Base-by-base conservation (phyloP, 495 filamentous ascomycete genomes). In the Beverwykella pulmonaria region DNA sequence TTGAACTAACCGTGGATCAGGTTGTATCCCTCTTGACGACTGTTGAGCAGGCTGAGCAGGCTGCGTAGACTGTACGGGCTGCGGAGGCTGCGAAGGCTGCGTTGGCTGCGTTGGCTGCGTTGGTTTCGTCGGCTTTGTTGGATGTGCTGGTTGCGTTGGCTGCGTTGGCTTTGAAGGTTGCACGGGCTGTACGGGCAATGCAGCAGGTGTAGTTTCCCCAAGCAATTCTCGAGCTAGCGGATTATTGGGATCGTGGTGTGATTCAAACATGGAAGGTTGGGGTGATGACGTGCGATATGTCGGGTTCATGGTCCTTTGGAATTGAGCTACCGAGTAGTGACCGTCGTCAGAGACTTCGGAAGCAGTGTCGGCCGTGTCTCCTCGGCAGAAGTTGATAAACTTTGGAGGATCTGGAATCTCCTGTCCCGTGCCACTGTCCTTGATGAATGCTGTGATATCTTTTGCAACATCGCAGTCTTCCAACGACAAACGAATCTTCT, bases 381-480 rank as follows among this genome's bases (percentile, higher is more conserved):
- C 94, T 20, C 94, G 90, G 75, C 91, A 93, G 78, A 97, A 99
- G 80, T 99, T 96, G 83, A 99, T 96, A 75, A 96, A 99, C 77
- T 91, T 96, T 39, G 95, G 95, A 26, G 95, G 86, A 75, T 97
- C 95, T 19, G 95, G 95, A 50, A 99, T 99, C 71, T 98, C 94
- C 75, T 97, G 91, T 29, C 94, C 94, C 4, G 95, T 99, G 29
- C 92, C 93, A 68, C 78, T 82, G 47, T 97, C 92, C 65, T 84
- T 88, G 77, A 99, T 98, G 79, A 99, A 99, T 57, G 76, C 80
- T 8, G 85, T 79, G 58, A 99, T 97, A 74, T 99, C 95, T 75
- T 94, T 96, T 75, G 96, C 92, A 0, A 99, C 94, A 67, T 98
- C 95, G 78, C 93, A 95, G 69, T 90, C 88, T 77, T 99, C 95